phyloP scores from a whole-genome alignment of 257 asterid genomes.

The Solanum virginianum region DNA sequence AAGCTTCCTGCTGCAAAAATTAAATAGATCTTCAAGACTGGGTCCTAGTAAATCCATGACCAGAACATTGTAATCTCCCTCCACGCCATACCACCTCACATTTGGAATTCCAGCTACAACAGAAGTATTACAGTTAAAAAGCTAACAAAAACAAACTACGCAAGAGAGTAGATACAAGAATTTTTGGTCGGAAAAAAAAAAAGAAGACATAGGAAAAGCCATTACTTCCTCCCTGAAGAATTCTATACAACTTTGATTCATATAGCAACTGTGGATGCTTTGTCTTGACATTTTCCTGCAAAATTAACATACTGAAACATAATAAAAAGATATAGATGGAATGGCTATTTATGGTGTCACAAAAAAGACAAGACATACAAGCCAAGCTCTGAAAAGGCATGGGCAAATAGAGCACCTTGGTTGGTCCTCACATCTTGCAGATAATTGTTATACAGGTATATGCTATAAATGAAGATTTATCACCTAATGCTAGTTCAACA shows the following conservation, averaged over 20 bases:
- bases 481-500: background rate
- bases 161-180: background rate
- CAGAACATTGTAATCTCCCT: constrained; percentile 92
- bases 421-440: background rate
- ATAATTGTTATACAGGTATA: background rate
- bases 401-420: background rate
- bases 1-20: constrained; percentile 87
- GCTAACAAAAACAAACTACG: background rate
- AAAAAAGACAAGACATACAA: background rate
- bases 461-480: background rate
- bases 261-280: constrained; percentile 93
- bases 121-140: constrained; percentile 12
- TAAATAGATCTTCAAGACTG: constrained; percentile 96
- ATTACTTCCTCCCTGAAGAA: constrained; percentile 98
- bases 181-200: background rate
- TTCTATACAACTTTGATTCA: constrained; percentile 86
- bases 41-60: constrained; percentile 99
- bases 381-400: background rate
- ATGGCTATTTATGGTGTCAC: background rate
- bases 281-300: constrained; percentile 87
- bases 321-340: background rate
- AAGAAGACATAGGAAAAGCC: background rate
- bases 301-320: background rate
- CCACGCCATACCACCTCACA: constrained; percentile 92
- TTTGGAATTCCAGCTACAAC: constrained; percentile 89